A percentile compares a stretch with the other conserved stretches of the same genome.
phyloP scores from a whole-genome alignment of 768 basidiomycete species.

The Trametes cingulata region DNA sequence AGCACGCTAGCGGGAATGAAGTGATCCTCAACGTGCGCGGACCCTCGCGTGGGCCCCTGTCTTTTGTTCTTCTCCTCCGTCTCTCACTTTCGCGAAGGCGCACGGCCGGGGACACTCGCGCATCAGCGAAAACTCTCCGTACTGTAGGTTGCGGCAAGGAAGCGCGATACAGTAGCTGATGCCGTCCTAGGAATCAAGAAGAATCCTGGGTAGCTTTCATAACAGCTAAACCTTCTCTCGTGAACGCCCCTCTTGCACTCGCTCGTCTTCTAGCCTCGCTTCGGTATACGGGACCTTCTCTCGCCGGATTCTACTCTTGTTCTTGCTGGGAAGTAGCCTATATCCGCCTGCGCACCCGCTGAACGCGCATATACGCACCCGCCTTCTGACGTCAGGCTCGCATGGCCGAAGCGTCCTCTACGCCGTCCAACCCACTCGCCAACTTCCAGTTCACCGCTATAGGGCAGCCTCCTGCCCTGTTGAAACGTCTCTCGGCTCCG shows the following conservation, averaged over 20 bases:
- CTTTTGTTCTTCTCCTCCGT: not conserved
- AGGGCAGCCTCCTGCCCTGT: slow-evolving; percentile 52
- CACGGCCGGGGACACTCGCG: not conserved
- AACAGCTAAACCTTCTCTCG: not conserved
- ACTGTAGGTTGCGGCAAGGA: not conserved
- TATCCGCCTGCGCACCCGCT: not conserved
- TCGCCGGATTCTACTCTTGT: too few species aligned
- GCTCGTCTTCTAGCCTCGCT: not conserved
- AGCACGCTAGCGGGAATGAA: too few species aligned
- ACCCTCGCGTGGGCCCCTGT: not conserved
- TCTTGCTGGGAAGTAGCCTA: not conserved
- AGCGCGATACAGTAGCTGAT: not conserved
- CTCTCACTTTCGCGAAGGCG: not conserved
- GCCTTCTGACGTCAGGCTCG: not conserved
- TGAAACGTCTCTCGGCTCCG: slow-evolving; percentile 48
- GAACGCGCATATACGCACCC: not conserved
- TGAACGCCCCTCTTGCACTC: not conserved
- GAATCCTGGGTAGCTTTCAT: not conserved
- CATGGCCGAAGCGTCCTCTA: not conserved
- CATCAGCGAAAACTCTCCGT: not conserved
- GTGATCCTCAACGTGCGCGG: too few species aligned
- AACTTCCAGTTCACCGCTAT: slow-evolving; percentile 53
- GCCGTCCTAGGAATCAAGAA: not conserved
- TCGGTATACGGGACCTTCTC: not conserved
- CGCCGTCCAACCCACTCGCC: slow-evolving; percentile 30